phyloP scores from a whole-genome alignment of 768 basidiomycete genomes.

The Amanita inopinata region DNA sequence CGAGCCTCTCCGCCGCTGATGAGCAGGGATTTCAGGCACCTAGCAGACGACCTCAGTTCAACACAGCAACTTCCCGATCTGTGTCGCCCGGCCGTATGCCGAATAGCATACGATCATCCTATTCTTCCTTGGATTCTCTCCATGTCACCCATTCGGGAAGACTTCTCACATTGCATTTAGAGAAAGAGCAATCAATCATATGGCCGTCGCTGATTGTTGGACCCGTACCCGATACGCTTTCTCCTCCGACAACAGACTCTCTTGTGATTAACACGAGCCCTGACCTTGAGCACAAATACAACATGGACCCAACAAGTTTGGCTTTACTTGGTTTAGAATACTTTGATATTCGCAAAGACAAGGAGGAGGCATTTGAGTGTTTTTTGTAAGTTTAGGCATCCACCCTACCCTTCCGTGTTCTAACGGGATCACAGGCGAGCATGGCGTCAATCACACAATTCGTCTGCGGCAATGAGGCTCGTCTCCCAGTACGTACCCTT shows the following conservation, averaged over 20 bases:
- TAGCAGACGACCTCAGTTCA: conserved; percentile 21
- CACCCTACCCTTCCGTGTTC: neutral
- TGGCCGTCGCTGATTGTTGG: conserved; percentile 80
- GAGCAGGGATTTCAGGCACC: conserved; percentile 27
- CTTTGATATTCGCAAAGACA: conserved; percentile 65
- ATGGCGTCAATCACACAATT: conserved; percentile 70
- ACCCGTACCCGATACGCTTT: conserved; percentile 54
- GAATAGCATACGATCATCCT: conserved; percentile 57
- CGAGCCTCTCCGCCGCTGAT: conserved; percentile 49
- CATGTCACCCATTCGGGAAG: conserved; percentile 50
- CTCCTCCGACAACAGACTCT: conserved; percentile 40
- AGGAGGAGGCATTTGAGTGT: conserved; percentile 72
- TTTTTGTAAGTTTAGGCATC: conserved; percentile 47
- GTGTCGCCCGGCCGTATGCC: conserved; percentile 47
- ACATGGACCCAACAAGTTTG: conserved; percentile 82
- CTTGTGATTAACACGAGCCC: conserved; percentile 42
- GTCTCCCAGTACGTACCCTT: conserved; percentile 65
- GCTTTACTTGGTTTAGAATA: conserved; percentile 62
- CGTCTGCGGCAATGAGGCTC: conserved; percentile 70
- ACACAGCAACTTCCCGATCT: conserved; percentile 36
- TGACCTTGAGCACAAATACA: conserved; percentile 56
- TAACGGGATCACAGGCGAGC: conserved; percentile 46
- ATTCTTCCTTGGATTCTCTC: conserved; percentile 69
- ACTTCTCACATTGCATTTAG: conserved; percentile 68
- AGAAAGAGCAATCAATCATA: conserved; percentile 70